These are phyloP conservation scores for Botrytis tulipae DNA, from an alignment of 2,329 filamentous ascomycete species.

Conservation along the genomic window DNA sequence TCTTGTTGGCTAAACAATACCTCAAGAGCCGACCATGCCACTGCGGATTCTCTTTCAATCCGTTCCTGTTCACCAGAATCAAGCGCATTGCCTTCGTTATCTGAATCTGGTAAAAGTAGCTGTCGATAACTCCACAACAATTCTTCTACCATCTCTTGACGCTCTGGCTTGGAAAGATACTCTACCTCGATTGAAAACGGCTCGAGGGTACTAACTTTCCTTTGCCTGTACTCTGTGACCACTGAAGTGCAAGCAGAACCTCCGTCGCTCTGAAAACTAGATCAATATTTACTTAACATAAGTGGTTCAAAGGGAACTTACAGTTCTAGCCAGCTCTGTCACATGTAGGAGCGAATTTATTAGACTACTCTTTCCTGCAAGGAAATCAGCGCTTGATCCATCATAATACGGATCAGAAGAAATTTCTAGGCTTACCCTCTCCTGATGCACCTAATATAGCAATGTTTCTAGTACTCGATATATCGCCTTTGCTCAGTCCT, in stretches of 20 bases:
- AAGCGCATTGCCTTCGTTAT: neutral
- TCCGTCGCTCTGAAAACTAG: neutral
- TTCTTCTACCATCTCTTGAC: neutral
- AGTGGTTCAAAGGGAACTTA: neutral
- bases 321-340: neutral
- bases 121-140: neutral
- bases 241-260: neutral
- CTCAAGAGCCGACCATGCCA: slow-evolving; percentile 3
- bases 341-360: neutral
- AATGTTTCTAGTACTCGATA: neutral
- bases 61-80: neutral
- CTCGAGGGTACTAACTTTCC: neutral
- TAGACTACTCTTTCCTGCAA: neutral
- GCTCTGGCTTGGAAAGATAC: neutral
- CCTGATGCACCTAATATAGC: neutral
- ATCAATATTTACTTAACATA: neutral
- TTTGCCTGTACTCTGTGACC: neutral
- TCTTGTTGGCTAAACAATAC: neutral
- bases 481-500: neutral
- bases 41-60: neutral
- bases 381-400: neutral
- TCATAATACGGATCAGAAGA: neutral
- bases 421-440: neutral
- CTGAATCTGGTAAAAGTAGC: neutral
- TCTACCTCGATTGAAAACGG: neutral